phyloP scores from a whole-genome alignment of 768 basidiomycete genomes.

The Trametes cingulata region DNA sequence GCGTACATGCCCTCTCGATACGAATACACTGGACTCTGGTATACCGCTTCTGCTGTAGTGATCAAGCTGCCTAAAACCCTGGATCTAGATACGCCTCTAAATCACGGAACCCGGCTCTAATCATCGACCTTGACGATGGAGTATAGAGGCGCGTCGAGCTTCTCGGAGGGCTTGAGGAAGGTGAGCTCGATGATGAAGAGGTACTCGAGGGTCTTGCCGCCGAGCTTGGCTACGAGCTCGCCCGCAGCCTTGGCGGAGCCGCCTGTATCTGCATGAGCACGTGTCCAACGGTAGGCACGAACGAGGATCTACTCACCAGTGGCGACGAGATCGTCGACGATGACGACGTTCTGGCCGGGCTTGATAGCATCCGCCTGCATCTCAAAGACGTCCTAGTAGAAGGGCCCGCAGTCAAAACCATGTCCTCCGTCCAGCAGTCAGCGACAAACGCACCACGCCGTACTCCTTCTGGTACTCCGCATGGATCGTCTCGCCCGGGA shows the following conservation, averaged over 20 bases:
- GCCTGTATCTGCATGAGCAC: slow-evolving; percentile 45
- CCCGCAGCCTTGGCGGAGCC: slow-evolving; percentile 95
- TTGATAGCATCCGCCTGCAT: slow-evolving; percentile 88
- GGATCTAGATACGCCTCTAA: neutral
- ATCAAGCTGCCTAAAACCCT: neutral
- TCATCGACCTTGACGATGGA: slow-evolving; percentile 83
- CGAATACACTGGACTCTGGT: slow-evolving; percentile 1
- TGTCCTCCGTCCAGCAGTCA: too few species aligned
- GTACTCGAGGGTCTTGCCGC: slow-evolving; percentile 88
- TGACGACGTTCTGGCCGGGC: slow-evolving; percentile 78
- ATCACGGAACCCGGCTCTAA: slow-evolving; percentile 24
- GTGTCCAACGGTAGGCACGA: neutral
- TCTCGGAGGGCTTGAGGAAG: slow-evolving; percentile 71
- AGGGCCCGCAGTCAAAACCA: neutral
- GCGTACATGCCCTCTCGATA: slow-evolving; percentile 8
- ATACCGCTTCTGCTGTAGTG: neutral
- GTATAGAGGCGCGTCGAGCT: slow-evolving; percentile 86
- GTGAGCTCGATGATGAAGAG: slow-evolving; percentile 88
- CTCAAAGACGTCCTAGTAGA: slow-evolving; percentile 83
- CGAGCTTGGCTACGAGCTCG: slow-evolving; percentile 78
- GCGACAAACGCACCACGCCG: slow-evolving; percentile 58
- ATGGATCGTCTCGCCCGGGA: slow-evolving; percentile 82
- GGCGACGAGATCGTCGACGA: slow-evolving; percentile 95
- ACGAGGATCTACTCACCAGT: slow-evolving; percentile 58
- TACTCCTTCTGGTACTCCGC: slow-evolving; percentile 92